Conservation (phyloP, 192 early-diverging fungal species). For the Coemansia sp. region DNA sequence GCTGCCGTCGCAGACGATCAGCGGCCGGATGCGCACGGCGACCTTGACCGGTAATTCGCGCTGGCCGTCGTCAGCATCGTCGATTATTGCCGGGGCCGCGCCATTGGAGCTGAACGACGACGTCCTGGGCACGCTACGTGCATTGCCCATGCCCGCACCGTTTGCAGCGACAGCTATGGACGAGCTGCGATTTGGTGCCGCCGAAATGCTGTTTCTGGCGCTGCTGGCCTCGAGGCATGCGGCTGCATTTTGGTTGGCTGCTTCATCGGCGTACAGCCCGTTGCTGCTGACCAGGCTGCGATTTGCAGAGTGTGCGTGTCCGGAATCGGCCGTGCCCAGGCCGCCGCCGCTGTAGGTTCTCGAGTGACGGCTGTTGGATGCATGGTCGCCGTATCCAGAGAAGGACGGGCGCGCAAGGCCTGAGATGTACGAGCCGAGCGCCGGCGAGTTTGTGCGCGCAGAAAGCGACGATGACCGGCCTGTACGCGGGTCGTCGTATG, state of each 20-base stretch:
- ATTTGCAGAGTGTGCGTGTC: too few relatives aligned
- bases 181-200: background rate
- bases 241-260: too few relatives aligned
- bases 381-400: background rate
- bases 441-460: slow-evolving; percentile 22
- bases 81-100: slow-evolving; percentile 4
- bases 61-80: slow-evolving; percentile 28
- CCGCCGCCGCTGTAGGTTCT: background rate
- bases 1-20: slow-evolving; percentile 16
- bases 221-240: background rate
- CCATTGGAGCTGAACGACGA: slow-evolving; percentile 4
- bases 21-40: slow-evolving; percentile 52
- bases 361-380: background rate
- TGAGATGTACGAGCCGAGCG: background rate
- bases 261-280: background rate
- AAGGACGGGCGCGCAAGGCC: slow-evolving; percentile 13
- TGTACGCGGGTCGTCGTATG: slow-evolving; percentile 24
- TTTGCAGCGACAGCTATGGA: background rate
- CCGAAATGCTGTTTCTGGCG: slow-evolving; percentile 8
- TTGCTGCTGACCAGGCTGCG: background rate
- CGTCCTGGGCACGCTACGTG: too few relatives aligned
- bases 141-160: background rate
- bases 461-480: slow-evolving; percentile 46
- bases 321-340: background rate
- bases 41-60: slow-evolving; percentile 50